Evolutionary conservation across 345 rosid genomes (phyloP).

Genomic region (Citrus reticulata): DNA sequence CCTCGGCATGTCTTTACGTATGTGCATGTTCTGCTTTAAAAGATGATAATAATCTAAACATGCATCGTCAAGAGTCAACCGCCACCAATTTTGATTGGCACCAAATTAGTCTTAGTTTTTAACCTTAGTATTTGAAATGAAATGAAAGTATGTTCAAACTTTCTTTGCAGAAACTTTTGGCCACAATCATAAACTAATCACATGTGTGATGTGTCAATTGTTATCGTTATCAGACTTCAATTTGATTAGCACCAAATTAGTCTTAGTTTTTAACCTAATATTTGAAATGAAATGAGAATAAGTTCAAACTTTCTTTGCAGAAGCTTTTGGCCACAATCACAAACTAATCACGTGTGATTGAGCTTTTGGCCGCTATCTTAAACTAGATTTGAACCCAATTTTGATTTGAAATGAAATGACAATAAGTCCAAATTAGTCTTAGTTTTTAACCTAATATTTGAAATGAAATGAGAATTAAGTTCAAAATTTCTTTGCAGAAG

Average conservation of each 20-base stretch:
- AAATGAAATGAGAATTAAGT: no score
- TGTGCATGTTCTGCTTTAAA: background rate
- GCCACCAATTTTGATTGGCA: background rate
- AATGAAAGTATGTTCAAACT: background rate
- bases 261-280: no score
- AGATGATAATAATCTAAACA: background rate
- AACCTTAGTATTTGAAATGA: no score
- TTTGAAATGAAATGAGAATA: no score
- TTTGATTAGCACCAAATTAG: background rate
- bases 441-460: no score
- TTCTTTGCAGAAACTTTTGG: background rate
- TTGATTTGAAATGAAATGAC: no score
- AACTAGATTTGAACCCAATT: constrained; percentile 16
- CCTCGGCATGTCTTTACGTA: constrained; percentile 2
- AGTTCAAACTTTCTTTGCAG: background rate
- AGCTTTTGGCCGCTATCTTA: background rate
- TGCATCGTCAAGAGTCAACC: background rate
- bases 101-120: background rate
- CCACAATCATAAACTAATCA: no score
- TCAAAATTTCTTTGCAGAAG: background rate
- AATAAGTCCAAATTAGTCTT: background rate
- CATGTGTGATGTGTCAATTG: no score
- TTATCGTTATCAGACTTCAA: no score
- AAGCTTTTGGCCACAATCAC: background rate
- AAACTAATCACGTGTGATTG: no score